Evolutionary conservation across 331 rosid species (phyloP).

Genomic region (Rhamnella rubrinervis): DNA sequence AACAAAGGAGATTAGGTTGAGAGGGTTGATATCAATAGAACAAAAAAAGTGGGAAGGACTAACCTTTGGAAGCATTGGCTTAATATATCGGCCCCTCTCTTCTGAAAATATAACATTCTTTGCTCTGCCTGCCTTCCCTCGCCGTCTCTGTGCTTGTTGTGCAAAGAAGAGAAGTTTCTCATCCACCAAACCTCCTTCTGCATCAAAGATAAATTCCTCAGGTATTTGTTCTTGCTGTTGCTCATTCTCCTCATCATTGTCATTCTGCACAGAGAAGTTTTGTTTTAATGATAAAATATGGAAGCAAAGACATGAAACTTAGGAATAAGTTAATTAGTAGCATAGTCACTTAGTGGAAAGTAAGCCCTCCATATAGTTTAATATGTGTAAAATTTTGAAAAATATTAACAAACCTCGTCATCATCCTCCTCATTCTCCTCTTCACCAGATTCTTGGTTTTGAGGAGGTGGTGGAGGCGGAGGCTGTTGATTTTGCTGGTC

Average conservation of each 20-base stretch:
- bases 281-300: background rate
- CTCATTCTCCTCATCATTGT: conserved; percentile 77
- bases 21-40: conserved; percentile 2
- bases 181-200: conserved; percentile 96
- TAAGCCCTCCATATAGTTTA: background rate
- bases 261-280: conserved; percentile 54
- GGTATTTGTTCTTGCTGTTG: conserved; percentile 80
- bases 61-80: conserved; percentile 98
- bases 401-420: conserved; percentile 55
- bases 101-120: conserved; percentile 97
- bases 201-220: conserved; percentile 91
- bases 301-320: background rate
- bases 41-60: conserved; percentile 11
- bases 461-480: conserved; percentile 97
- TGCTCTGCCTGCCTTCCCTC: conserved; percentile 97
- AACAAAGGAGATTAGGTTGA: background rate
- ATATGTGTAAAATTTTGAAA: conserved; percentile 1
- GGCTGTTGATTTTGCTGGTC: conserved; percentile 95
- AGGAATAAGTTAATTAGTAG: background rate
- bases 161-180: conserved; percentile 98
- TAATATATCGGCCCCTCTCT: conserved; percentile 94
- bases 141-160: conserved; percentile 93
- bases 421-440: conserved; percentile 86
- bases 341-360: conserved; percentile 9
- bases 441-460: conserved; percentile 80